These are phyloP conservation scores for Syzygium oleosum DNA, from an alignment of 345 rosid species.

Conservation along the genomic window DNA sequence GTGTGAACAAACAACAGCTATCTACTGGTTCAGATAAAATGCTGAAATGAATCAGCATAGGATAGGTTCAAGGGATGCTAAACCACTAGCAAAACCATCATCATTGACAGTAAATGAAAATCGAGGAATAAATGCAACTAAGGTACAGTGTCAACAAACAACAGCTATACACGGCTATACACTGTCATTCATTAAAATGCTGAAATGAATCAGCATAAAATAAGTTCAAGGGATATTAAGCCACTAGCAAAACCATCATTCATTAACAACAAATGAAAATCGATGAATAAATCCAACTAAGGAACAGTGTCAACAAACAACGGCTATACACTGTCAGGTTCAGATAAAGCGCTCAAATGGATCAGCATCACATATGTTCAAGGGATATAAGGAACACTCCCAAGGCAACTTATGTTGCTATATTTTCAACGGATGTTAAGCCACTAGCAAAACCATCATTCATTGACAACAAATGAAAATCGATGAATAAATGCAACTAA, in stretches of 20 bases:
- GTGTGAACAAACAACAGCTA: no score
- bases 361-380: neutral
- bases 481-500: neutral
- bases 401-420: slow-evolving; percentile 53
- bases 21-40: no score
- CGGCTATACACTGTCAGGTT: neutral
- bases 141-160: neutral
- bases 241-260: neutral
- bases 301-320: neutral
- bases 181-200: neutral
- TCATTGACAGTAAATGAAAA: neutral
- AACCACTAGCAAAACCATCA: neutral
- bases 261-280: neutral
- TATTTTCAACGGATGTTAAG: neutral
- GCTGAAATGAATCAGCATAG: no score
- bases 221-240: neutral
- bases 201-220: neutral
- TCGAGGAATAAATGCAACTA: neutral
- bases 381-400: neutral
- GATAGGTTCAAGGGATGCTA: no score
- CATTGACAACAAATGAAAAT: neutral
- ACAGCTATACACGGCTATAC: neutral
- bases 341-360: neutral
- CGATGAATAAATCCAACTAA: neutral
- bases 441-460: neutral